Percentiles rank a stretch among this genome's conserved stretches.
These are phyloP conservation scores for Globisporangium ultimum DNA, from an alignment of 352 stramenopile genomes.

Conservation along the genomic window DNA sequence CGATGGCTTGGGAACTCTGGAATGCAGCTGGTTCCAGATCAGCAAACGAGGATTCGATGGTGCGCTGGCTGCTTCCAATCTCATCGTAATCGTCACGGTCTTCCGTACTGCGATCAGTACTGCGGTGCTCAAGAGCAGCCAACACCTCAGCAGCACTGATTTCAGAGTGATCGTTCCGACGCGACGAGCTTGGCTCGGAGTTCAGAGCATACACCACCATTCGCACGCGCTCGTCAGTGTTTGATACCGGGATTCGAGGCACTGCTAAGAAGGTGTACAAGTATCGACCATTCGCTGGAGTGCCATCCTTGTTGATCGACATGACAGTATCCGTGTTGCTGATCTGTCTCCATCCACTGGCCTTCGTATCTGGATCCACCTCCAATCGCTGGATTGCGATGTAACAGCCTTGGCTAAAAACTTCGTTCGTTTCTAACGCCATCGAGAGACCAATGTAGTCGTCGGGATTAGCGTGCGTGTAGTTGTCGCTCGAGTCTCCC, in stretches of 20 bases:
- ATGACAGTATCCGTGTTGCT: constrained; percentile 82
- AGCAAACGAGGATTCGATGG: constrained; percentile 42
- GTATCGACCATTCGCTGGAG: constrained; percentile 36
- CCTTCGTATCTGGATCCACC: constrained; percentile 30
- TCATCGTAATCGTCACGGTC: constrained; percentile 29
- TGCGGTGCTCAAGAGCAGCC: constrained; percentile 57
- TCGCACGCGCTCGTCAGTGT: constrained; percentile 61
- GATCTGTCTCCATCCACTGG: constrained; percentile 63
- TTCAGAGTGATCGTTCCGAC: constrained; percentile 58
- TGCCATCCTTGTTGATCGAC: constrained; percentile 49
- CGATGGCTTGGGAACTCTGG: constrained; percentile 48
- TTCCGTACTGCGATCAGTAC: constrained; percentile 50
- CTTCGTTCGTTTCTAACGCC: constrained; percentile 78
- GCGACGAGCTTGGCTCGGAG: constrained; percentile 32
- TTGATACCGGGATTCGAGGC: constrained; percentile 62
- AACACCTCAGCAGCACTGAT: constrained; percentile 74
- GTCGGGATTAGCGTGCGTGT: constrained; percentile 14
- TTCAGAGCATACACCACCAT: constrained; percentile 73
- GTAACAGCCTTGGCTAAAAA: constrained; percentile 71
- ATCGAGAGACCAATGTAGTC: constrained; percentile 82
- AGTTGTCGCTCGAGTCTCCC: constrained; percentile 9
- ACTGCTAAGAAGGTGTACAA: constrained; percentile 83
- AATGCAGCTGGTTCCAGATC: constrained; percentile 32
- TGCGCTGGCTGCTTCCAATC: constrained; percentile 29
- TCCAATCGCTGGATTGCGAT: constrained; percentile 75